Conservation (phyloP, 352 stramenopile genomes). For the Phytophthora kernoviae region DNA sequence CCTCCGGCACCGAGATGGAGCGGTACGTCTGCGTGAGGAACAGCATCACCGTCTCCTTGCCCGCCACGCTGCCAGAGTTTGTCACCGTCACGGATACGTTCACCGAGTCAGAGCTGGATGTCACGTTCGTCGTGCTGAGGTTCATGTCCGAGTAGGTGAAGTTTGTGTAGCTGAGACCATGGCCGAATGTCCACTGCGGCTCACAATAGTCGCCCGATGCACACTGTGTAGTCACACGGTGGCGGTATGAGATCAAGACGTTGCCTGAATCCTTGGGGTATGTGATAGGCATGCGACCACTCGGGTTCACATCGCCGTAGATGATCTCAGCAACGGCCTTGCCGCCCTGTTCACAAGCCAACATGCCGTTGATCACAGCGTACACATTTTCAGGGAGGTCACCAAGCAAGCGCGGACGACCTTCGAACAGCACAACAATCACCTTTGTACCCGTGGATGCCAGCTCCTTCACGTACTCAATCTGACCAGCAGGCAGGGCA, state of each 20-base stretch:
- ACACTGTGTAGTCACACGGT: constrained; percentile 31
- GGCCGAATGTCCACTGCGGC: constrained; percentile 56
- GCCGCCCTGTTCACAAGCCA: constrained; percentile 69
- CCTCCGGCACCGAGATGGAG: constrained; percentile 23
- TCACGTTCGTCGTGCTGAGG: constrained; percentile 33
- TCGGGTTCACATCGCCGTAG: constrained; percentile 21
- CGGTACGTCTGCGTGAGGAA: constrained; percentile 32
- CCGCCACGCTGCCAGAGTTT: constrained; percentile 32
- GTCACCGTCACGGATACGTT: constrained; percentile 23
- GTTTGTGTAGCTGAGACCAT: constrained; percentile 66
- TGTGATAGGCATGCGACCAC: constrained; percentile 40
- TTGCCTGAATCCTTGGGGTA: constrained; percentile 59
- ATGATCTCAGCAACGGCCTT: constrained; percentile 82
- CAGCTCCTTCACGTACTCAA: constrained; percentile 68
- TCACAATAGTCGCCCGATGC: constrained; percentile 44
- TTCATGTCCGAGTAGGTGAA: constrained; percentile 50
- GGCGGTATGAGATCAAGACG: constrained; percentile 14
- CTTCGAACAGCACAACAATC: constrained; percentile 68
- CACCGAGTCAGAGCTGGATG: constrained; percentile 29
- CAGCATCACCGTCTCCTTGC: constrained; percentile 49
- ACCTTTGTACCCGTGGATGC: constrained; percentile 58
- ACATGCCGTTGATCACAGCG: constrained; percentile 68
- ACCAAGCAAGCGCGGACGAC: constrained; percentile 64
- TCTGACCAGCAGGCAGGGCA: constrained; percentile 18
- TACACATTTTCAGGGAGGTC: constrained; percentile 48